Conservation (phyloP, 108 stramenopile genomes). For the Nannochloropsis salina region DNA sequence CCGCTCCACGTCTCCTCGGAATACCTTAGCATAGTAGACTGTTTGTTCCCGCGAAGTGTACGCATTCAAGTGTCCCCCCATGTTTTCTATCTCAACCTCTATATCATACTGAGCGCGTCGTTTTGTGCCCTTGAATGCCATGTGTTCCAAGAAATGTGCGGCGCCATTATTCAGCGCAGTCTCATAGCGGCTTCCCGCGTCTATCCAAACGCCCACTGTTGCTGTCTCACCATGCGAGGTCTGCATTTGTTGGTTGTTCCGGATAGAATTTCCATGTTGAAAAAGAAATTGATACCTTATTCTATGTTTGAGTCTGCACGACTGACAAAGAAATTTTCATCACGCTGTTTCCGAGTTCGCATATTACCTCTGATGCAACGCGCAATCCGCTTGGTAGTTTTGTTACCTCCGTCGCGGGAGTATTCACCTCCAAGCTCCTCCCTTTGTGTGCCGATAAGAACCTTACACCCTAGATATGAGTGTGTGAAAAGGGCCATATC, state of each 20-base stretch:
- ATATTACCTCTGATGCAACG: constrained; percentile 50
- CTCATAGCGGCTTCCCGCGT: constrained; percentile 81
- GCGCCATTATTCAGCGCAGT: constrained; percentile 91
- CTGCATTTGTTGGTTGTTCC: background rate
- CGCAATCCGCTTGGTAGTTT: constrained; percentile 47
- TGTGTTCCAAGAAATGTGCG: constrained; percentile 99
- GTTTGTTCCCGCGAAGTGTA: constrained; percentile 98
- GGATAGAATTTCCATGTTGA: background rate
- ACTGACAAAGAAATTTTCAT: too few species aligned
- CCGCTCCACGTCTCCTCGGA: constrained; percentile 80
- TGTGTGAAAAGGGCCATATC: background rate
- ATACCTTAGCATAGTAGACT: constrained; percentile 98
- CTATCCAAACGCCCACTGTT: constrained; percentile 61
- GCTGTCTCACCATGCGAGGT: constrained; percentile 61
- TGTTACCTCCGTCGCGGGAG: constrained; percentile 52
- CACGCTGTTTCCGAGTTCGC: too few species aligned
- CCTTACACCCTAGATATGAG: background rate
- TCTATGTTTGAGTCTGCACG: background rate
- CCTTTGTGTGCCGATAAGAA: background rate
- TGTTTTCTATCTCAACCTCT: constrained; percentile 99
- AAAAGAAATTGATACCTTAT: background rate
- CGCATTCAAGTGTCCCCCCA: constrained; percentile 97
- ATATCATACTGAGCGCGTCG: constrained; percentile 78
- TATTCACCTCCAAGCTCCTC: constrained; percentile 29
- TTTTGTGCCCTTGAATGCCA: constrained; percentile 95